These are phyloP conservation scores for Emergomyces pasteurianus DNA, from an alignment of 2,329 filamentous ascomycete species.

Conservation along the genomic window DNA sequence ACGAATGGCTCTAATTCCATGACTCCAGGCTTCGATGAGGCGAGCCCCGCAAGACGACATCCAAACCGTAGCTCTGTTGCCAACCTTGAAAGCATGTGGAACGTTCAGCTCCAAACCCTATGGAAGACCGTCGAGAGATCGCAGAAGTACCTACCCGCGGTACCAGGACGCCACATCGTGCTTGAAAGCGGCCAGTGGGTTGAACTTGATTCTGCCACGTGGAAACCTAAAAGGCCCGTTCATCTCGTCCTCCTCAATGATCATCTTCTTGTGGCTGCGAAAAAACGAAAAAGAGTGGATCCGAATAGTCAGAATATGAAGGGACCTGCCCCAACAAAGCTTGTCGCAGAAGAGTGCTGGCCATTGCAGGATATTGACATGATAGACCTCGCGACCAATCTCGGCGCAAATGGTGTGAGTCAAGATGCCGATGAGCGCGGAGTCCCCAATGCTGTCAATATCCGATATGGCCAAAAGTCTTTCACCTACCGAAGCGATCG, in stretches of 20 bases:
- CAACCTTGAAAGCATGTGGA: conserved; percentile 58
- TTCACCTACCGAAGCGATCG: conserved; percentile 92
- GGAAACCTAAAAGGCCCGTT: conserved; percentile 81
- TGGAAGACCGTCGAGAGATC: conserved; percentile 98
- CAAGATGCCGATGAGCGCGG: conserved; percentile 42
- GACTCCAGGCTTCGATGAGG: conserved; percentile 41
- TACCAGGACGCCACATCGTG: conserved; percentile 83
- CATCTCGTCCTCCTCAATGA: conserved; percentile 91
- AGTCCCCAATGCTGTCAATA: conserved; percentile 75
- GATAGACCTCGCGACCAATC: conserved; percentile 60
- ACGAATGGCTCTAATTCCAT: conserved; percentile 44
- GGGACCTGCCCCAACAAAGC: conserved; percentile 48
- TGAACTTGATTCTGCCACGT: conserved; percentile 92
- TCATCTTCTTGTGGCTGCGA: conserved; percentile 78
- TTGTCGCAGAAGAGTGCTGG: conserved; percentile 92
- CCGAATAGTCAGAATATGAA: conserved; percentile 38
- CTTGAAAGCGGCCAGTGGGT: conserved; percentile 91
- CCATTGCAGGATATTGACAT: conserved; percentile 85
- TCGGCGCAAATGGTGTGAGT: conserved; percentile 25
- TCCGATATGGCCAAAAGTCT: conserved; percentile 78
- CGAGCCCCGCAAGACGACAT: conserved; percentile 37
- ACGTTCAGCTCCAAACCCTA: conserved; percentile 59
- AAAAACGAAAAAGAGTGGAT: conserved; percentile 84
- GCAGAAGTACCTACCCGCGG: conserved; percentile 88
- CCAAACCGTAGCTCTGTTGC: conserved; percentile 86